These are phyloP conservation scores for Sergeia podlipaevii DNA, from an alignment of 208 protist genomes.

Conservation along the genomic window DNA sequence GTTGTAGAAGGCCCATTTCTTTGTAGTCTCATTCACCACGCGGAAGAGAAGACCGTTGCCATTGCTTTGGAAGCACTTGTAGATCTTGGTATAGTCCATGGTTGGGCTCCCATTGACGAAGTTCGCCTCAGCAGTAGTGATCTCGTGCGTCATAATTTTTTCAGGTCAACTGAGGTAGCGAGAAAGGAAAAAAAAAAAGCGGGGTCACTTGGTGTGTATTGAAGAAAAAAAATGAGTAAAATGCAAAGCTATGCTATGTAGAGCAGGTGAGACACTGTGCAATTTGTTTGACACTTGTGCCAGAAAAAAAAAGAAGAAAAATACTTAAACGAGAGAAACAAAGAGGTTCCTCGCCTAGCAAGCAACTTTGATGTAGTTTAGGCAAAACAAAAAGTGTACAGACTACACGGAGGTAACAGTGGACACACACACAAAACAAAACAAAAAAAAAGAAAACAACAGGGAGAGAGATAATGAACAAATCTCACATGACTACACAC, in stretches of 20 bases:
- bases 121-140: slow-evolving; percentile 9
- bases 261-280: neutral
- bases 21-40: slow-evolving; percentile 22
- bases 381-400: neutral
- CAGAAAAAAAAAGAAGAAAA: slow-evolving; percentile 5
- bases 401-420: neutral
- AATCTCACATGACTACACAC: no score
- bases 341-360: no score
- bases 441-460: neutral
- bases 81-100: slow-evolving; percentile 21
- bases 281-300: neutral
- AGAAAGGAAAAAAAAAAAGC: slow-evolving; percentile 10
- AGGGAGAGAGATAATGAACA: no score
- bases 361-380: no score
- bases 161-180: neutral
- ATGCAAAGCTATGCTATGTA: no score
- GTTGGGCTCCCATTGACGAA: slow-evolving; percentile 15
- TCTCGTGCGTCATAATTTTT: slow-evolving; percentile 11
- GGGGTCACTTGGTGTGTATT: neutral
- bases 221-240: slow-evolving; percentile 2
- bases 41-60: slow-evolving; percentile 57
- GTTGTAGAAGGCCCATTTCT: slow-evolving; percentile 61
- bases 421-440: neutral
- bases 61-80: slow-evolving; percentile 41
- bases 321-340: neutral